These are phyloP conservation scores for Botrytis pseudocinerea DNA, from an alignment of 2,329 filamentous ascomycete genomes.

Conservation along the genomic window DNA sequence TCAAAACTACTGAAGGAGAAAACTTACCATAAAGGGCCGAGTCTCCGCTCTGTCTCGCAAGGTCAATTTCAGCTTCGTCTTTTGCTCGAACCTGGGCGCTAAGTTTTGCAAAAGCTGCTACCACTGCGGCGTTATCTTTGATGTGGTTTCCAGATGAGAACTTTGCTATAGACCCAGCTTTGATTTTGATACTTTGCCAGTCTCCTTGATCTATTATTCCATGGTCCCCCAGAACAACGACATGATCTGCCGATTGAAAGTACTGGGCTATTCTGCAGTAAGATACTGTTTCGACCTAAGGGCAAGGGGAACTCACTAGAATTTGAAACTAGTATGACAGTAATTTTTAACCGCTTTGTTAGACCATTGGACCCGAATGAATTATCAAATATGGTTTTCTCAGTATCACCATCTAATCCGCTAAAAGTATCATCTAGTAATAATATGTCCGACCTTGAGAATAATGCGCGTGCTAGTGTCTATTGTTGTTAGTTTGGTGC, in stretches of 20 bases:
- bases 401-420: constrained; percentile 48
- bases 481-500: background rate
- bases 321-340: constrained; percentile 49
- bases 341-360: constrained; percentile 43
- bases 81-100: constrained; percentile 26
- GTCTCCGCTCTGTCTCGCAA: constrained; percentile 34
- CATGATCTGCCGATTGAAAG: constrained; percentile 45
- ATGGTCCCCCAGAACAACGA: constrained; percentile 41
- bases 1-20: constrained; percentile 3
- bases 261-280: constrained; percentile 40
- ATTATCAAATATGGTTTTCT: constrained; percentile 45
- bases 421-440: constrained; percentile 52
- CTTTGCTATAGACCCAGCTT: background rate
- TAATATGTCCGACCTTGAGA: constrained; percentile 44
- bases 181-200: background rate
- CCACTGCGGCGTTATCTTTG: constrained; percentile 23
- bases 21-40: constrained; percentile 29
- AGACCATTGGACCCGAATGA: constrained; percentile 47
- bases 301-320: constrained; percentile 38
- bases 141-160: background rate
- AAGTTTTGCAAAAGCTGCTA: constrained; percentile 27
- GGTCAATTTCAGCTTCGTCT: constrained; percentile 31
- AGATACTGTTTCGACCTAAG: background rate
- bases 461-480: constrained; percentile 51
- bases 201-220: background rate